Evolutionary conservation across 2,329 filamentous ascomycete genomes (phyloP).

Genomic region (Xylariomycetidae sp.): DNA sequence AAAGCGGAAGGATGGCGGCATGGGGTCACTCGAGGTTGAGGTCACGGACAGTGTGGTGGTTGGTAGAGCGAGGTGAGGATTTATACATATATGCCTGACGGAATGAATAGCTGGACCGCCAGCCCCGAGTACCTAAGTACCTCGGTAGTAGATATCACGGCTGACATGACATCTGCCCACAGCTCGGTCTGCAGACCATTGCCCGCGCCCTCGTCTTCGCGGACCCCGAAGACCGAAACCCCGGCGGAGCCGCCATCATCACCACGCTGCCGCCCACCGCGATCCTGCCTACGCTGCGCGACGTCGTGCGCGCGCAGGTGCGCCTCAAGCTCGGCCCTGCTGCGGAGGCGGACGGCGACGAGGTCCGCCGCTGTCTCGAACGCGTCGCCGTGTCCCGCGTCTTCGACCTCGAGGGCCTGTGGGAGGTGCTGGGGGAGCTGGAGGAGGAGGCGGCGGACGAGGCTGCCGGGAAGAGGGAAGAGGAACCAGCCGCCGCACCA

Average conservation of each 20-base stretch:
- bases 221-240: conserved; percentile 2
- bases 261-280: conserved; percentile 39
- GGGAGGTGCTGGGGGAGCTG: conserved; percentile 50
- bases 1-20: not conserved
- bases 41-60: no score
- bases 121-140: no score
- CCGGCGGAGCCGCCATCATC: conserved; percentile 34
- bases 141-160: no score
- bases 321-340: conserved; percentile 12
- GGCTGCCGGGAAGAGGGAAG: not conserved
- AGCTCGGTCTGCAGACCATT: conserved; percentile 43
- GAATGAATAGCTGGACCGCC: no score
- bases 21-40: no score
- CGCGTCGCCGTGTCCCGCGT: conserved; percentile 48
- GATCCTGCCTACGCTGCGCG: conserved; percentile 36
- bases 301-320: conserved; percentile 33
- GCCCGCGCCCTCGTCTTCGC: conserved; percentile 31
- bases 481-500: not conserved
- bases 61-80: no score
- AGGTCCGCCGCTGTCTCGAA: conserved; percentile 36
- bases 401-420: conserved; percentile 53
- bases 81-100: no score
- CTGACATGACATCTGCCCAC: not conserved
- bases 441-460: conserved; percentile 15
- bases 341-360: conserved; percentile 11